Evolutionary conservation across 202 grass and related monocot species (phyloP).

Genomic region (Cymbopogon flexuosus): DNA sequence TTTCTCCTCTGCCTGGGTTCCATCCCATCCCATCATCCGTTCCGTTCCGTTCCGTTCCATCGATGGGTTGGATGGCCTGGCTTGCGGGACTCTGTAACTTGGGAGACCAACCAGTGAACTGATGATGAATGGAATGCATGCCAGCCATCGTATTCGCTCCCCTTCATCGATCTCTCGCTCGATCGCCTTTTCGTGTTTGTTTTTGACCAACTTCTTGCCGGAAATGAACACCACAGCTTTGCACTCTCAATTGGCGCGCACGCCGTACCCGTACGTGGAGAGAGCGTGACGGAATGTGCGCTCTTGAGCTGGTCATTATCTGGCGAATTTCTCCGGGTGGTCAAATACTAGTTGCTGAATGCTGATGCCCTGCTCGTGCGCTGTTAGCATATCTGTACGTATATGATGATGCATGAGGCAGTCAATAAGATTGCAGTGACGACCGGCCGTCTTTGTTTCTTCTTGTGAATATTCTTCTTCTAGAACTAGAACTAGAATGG

Average conservation of each 20-base stretch:
- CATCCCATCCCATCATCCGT: too few relatives aligned
- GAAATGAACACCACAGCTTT: neutral
- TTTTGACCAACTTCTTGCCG: constrained; percentile 44
- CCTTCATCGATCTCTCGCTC: neutral
- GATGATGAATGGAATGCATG: neutral
- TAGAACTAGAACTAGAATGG: neutral
- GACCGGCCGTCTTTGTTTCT: neutral
- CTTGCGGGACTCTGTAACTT: constrained; percentile 46
- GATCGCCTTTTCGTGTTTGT: constrained; percentile 15
- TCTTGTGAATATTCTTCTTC: neutral
- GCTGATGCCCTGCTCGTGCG: neutral
- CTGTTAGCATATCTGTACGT: neutral
- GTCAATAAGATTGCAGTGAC: neutral
- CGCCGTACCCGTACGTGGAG: neutral
- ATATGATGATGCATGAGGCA: neutral
- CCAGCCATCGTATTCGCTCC: neutral
- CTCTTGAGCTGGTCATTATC: neutral
- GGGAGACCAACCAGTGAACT: constrained; percentile 5
- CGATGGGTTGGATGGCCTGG: constrained; percentile 5
- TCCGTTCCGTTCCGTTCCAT: neutral
- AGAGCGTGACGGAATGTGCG: constrained; percentile 13
- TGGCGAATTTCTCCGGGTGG: neutral
- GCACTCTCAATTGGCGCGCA: neutral
- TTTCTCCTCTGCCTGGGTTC: constrained; percentile 5
- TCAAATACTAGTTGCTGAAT: constrained; percentile 25